phyloP scores from a whole-genome alignment of 768 basidiomycete genomes.

The Tremella yokohamensis region DNA sequence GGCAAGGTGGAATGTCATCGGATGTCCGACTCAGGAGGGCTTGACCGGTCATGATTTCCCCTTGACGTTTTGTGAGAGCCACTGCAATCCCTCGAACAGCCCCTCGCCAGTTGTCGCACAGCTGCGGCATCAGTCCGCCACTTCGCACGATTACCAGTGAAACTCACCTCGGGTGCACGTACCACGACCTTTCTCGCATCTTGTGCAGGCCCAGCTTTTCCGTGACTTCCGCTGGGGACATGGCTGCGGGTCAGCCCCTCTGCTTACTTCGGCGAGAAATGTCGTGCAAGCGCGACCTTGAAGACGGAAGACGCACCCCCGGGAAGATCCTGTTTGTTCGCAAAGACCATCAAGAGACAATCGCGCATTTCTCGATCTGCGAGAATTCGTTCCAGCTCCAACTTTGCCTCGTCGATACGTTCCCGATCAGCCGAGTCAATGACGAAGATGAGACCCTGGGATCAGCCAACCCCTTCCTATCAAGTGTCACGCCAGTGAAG shows the following conservation, averaged over 20 bases:
- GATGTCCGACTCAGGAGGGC: no score
- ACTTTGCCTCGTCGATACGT: conserved; percentile 92
- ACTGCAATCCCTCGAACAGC: conserved; percentile 92
- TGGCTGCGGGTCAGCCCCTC: conserved; percentile 60
- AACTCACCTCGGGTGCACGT: conserved; percentile 92
- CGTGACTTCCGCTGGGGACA: conserved; percentile 99
- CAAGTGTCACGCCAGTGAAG: neutral
- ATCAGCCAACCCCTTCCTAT: neutral
- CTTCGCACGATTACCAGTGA: neutral
- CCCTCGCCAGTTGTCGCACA: conserved; percentile 97
- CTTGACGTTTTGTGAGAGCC: conserved; percentile 96
- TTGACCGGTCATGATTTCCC: conserved; percentile 15
- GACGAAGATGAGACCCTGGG: conserved; percentile 84
- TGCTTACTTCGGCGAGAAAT: no score
- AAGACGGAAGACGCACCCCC: conserved; percentile 65
- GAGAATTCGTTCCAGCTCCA: conserved; percentile 91
- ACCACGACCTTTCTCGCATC: conserved; percentile 98
- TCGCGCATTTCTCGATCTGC: conserved; percentile 98
- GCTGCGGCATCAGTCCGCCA: conserved; percentile 53
- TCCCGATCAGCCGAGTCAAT: conserved; percentile 95
- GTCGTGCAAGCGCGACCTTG: no score
- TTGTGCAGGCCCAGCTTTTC: conserved; percentile 91
- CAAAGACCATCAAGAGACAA: conserved; percentile 93
- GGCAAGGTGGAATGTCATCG: no score
- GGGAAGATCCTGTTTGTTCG: conserved; percentile 97